Evolutionary conservation across 1,284 basidiomycete genomes (phyloP).

Genomic region (Volvariella surrecta): DNA sequence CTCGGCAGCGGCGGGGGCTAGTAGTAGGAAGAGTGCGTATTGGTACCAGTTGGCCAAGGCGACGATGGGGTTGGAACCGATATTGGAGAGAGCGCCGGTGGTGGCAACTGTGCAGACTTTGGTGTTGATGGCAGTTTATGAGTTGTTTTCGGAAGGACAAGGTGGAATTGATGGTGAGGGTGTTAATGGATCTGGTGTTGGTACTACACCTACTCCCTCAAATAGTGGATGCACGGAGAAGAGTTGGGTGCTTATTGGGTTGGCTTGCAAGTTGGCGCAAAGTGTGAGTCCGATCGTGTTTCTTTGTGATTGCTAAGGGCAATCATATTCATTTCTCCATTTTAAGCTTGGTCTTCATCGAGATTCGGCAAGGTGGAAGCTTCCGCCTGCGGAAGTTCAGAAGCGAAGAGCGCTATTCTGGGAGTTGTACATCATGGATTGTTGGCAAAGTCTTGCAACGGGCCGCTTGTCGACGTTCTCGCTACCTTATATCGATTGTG

Average conservation of each 20-base stretch:
- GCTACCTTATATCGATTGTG: slow-evolving; percentile 57
- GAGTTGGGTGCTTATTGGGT: slow-evolving; percentile 46
- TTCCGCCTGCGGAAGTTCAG: slow-evolving; percentile 50
- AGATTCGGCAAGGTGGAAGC: slow-evolving; percentile 60
- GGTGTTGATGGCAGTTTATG: slow-evolving; percentile 59
- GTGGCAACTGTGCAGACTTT: slow-evolving; percentile 62
- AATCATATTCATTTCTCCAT: too few relatives aligned
- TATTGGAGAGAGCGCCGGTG: slow-evolving; percentile 56
- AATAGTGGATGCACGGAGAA: too few relatives aligned
- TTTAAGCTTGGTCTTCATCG: slow-evolving; percentile 20
- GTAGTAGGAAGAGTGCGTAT: slow-evolving; percentile 19
- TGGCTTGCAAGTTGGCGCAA: slow-evolving; percentile 54
- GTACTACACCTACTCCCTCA: too few relatives aligned
- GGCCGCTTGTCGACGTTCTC: slow-evolving; percentile 58
- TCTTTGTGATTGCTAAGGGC: slow-evolving; percentile 5
- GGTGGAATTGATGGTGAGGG: slow-evolving; percentile 42
- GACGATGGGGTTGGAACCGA: slow-evolving; percentile 53
- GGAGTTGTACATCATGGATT: slow-evolving; percentile 64
- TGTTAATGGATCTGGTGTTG: too few relatives aligned
- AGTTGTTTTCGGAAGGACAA: slow-evolving; percentile 47
- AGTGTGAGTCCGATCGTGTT: slow-evolving; percentile 37
- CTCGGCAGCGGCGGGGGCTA: too few relatives aligned
- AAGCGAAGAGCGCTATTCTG: slow-evolving; percentile 64
- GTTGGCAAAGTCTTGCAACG: slow-evolving; percentile 64
- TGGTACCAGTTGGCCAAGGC: slow-evolving; percentile 51